Base-by-base conservation (phyloP, 2,329 filamentous ascomycete genomes). In the Venturia nashicola region DNA sequence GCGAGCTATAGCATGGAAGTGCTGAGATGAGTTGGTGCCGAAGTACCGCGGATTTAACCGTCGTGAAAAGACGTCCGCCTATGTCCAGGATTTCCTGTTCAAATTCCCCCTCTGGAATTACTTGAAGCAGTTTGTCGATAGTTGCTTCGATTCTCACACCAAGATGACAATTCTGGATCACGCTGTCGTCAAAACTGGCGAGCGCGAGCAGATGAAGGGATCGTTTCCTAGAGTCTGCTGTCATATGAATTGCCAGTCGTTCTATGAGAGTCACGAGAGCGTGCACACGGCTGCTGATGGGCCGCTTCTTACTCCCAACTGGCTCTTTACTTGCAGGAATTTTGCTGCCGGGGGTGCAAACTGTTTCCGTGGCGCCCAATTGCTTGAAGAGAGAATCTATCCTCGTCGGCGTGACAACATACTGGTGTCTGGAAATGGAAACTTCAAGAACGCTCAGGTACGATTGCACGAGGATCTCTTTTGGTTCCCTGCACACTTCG, bases 1-100 rank as follows among this genome's bases (percentile, higher is more conserved):
- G 74, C 0, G 76, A 69, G 3, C 76, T 79, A 6, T 76, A 77
- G 11, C 81, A 75, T 0, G 88, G 84, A 18, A 93, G 78, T 54
- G 80, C 79, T 20, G 79, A 74, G 12, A 91, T 76, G 5, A 86
- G 76, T 55, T 83, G 81, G 63, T 80, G 78, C 63, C 85, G 82
- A 2, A 90, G 75, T 12, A 77, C 70, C 2, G 79, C 73, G 67
- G 57, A 23, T 55, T 39, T 54, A 44, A 65, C 48, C 7, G 46
- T 51, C 2, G 80, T 78, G 36, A 72, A 75, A 65, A 86, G 67
- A 61, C 67, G 76, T 8, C 61, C 57, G 42, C 72, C 67, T n/a
- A 75, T 60, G 46, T 63, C 63, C 16, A 70, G 66, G 20, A 72
- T 64, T 40, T 72, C 34, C 57, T 71, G 64, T 59, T 67, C 66